phyloP scores from a whole-genome alignment of 2,329 filamentous ascomycete species.

The Aspergillus versicolor region DNA sequence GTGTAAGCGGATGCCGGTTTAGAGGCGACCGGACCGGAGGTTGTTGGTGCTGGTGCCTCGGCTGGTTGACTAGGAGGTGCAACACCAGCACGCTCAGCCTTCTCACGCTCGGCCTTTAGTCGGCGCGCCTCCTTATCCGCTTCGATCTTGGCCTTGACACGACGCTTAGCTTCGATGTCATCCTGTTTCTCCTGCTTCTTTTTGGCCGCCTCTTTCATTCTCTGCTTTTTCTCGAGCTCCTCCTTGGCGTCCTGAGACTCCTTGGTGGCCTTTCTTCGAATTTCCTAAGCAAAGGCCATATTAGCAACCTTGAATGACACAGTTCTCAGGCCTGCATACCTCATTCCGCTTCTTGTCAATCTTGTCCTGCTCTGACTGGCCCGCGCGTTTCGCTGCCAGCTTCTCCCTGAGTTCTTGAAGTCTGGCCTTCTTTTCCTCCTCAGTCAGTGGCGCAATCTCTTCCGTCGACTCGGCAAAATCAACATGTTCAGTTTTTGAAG shows the following conservation, averaged over 20 bases:
- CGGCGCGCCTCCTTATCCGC: conserved; percentile 89
- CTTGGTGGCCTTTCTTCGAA: conserved; percentile 82
- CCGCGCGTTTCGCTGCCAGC: conserved; percentile 69
- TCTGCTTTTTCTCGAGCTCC: conserved; percentile 81
- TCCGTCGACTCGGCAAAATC: conserved; percentile 94
- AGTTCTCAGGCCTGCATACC: conserved; percentile 43
- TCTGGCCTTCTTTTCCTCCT: conserved; percentile 82
- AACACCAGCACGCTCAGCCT: conserved; percentile 80
- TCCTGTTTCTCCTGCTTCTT: conserved; percentile 87
- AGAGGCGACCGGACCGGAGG: conserved; percentile 50
- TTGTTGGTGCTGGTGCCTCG: conserved; percentile 42
- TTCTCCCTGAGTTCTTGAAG: conserved; percentile 72
- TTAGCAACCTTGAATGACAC: not conserved
- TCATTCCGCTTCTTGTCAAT: conserved; percentile 83
- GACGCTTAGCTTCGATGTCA: conserved; percentile 80
- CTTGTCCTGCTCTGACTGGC: conserved; percentile 70
- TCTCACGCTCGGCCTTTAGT: conserved; percentile 79
- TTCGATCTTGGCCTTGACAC: conserved; percentile 90
- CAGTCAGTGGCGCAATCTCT: conserved; percentile 84
- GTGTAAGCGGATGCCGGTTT: conserved; percentile 71
- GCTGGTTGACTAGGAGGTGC: conserved; percentile 51
- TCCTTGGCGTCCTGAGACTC: conserved; percentile 89
- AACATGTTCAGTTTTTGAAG: conserved; percentile 83
- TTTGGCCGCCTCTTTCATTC: conserved; percentile 82
- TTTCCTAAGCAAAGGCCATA: conserved; percentile 47